phyloP scores from a whole-genome alignment of 345 rosid genomes.

The Chamaenerion angustifolium region DNA sequence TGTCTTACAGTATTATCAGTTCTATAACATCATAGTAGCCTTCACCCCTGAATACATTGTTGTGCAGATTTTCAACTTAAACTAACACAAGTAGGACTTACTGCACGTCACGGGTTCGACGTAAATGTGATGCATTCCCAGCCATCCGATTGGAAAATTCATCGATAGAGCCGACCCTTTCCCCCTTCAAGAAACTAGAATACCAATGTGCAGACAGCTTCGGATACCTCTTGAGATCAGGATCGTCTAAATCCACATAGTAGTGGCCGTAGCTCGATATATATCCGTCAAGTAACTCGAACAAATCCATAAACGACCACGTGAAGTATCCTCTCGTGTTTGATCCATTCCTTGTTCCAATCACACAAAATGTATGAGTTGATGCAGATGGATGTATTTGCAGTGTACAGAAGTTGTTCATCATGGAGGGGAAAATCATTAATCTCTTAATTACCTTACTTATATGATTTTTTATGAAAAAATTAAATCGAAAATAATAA shows the following conservation, averaged over 20 bases:
- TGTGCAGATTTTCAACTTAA: too few species aligned
- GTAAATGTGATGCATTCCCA: too few species aligned
- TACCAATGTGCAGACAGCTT: slow-evolving; percentile 9
- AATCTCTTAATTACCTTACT: too few species aligned
- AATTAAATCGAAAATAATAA: too few species aligned
- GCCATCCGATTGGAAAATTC: too few species aligned
- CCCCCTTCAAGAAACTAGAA: slow-evolving; percentile 10
- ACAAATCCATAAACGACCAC: slow-evolving; percentile 11
- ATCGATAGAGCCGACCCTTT: not conserved
- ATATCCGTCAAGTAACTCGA: slow-evolving; percentile 9
- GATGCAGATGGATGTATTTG: too few species aligned
- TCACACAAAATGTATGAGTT: not conserved
- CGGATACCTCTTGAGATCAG: slow-evolving; percentile 11
- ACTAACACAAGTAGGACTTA: too few species aligned
- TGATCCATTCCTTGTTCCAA: slow-evolving; percentile 9
- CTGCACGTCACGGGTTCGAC: too few species aligned
- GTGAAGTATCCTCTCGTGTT: slow-evolving; percentile 14
- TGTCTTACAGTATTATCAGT: too few species aligned
- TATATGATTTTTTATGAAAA: too few species aligned
- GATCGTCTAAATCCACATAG: slow-evolving; percentile 11
- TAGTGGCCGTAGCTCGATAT: slow-evolving; percentile 8
- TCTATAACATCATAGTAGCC: too few species aligned
- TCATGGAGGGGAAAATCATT: not conserved
- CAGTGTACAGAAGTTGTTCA: not conserved
- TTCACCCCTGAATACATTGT: too few species aligned